These are phyloP conservation scores for Wallacemonas collosoma DNA, from an alignment of 208 protist species.

Conservation along the genomic window DNA sequence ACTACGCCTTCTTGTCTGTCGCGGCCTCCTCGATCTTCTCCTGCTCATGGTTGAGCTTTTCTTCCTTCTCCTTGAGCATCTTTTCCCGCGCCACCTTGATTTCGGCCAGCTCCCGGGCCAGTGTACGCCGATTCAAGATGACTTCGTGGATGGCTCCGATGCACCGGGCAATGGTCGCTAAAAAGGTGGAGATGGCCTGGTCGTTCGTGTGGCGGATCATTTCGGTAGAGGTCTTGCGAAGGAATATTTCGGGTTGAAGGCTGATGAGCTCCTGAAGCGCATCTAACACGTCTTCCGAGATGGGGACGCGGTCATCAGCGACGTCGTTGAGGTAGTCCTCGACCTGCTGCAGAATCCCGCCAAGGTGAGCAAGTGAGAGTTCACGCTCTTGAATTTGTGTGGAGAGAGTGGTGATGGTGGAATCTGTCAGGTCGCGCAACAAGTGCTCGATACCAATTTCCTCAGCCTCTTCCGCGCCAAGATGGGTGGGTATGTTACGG, in stretches of 20 bases:
- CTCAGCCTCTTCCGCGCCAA: constrained; percentile 98
- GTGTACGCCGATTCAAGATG: constrained; percentile 79
- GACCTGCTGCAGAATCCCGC: constrained; percentile 87
- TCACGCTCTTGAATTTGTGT: constrained; percentile 95
- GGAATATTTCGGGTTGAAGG: constrained; percentile 83
- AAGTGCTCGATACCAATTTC: constrained; percentile 99
- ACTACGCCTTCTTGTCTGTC: constrained; percentile 29
- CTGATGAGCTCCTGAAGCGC: constrained; percentile 91
- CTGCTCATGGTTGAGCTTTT: constrained; percentile 53
- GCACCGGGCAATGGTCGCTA: constrained; percentile 81
- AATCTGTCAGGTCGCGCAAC: constrained; percentile 97
- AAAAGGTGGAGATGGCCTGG: constrained; percentile 82
- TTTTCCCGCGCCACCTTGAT: constrained; percentile 59
- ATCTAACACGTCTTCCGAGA: constrained; percentile 86
- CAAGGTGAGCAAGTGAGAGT: constrained; percentile 92
- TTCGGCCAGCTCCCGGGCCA: constrained; percentile 76
- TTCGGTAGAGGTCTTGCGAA: constrained; percentile 77
- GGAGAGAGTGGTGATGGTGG: constrained; percentile 95
- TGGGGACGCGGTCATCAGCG: constrained; percentile 64
- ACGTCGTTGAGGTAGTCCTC: constrained; percentile 92
- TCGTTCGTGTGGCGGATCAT: constrained; percentile 91
- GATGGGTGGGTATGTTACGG: constrained; percentile 91
- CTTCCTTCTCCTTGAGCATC: constrained; percentile 54
- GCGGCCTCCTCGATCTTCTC: constrained; percentile 56
- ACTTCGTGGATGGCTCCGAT: constrained; percentile 85